Base-by-base conservation (phyloP, 2,329 filamentous ascomycete genomes). In the Dactylellina parvicollis region DNA sequence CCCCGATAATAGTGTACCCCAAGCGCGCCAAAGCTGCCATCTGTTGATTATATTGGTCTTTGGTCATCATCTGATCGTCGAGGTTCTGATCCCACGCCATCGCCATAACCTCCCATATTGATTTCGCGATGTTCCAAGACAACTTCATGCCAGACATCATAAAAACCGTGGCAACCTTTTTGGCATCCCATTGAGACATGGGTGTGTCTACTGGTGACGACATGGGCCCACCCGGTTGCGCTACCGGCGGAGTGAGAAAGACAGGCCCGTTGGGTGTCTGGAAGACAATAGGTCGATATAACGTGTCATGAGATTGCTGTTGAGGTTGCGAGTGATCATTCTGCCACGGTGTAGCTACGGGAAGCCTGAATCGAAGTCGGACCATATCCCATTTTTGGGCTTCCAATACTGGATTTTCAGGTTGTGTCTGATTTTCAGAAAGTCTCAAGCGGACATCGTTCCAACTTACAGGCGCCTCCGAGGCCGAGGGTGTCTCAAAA, bases 61-160 rank as follows among this genome's bases (percentile, higher is more conserved):
- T 30, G 10, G 50, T 18, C n/a, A 50, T 71, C 30, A 71, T 49
- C 9, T 57, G 42, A 26, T 71, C 66, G 1, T 71, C 38, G 2
- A 62, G 26, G 30, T 55, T 62, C 22, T 71, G 56, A 47, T 71
- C 59, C n/a, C 44, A 62, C 9, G 66, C 66, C 9, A 55, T 28
- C 1, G 56, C 20, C 16, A 52, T 28, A 8, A 55, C 28, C 26
- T 71, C 49, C 66, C 66, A 71, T 40, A 61, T 56, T 4, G 47
- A 50, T 5, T 57, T 50, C 20, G 56, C 56, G 4, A 56, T 49
- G 12, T 71, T 71, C 56, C 49, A 71, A 18, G 49, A 26, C 20
- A 71, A 22, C 24, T 71, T 62, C 22, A 71, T 26, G 1, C 66
- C 66, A 3, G 66, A 38, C 0, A 71, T 20, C 0, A 71, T 7